Evolutionary conservation across 1,139 yeast species (phyloP).

Genomic region (Debaryomyces sp.): DNA sequence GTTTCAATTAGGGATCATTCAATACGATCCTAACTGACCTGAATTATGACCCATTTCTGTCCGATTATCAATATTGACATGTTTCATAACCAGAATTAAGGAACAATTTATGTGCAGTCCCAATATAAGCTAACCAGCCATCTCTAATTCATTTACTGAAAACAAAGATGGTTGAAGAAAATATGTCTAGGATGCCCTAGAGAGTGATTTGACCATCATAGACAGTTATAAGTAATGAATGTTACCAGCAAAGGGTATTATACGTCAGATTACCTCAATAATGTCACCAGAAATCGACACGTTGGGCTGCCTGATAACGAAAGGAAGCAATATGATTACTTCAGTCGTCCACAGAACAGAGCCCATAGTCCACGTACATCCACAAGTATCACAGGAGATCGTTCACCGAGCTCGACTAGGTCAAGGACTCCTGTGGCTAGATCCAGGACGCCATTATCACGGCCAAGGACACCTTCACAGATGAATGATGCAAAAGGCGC

Average conservation of each 20-base stretch:
- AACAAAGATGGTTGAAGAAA: not conserved
- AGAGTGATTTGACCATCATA: not conserved
- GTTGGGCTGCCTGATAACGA: not conserved
- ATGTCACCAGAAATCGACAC: constrained; percentile 3
- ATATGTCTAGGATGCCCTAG: not conserved
- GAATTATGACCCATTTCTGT: not conserved
- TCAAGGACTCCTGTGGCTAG: not conserved
- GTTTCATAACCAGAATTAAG: not conserved
- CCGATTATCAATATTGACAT: not conserved
- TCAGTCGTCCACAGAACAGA: not conserved
- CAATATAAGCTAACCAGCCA: constrained; percentile 8
- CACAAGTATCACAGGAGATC: not conserved
- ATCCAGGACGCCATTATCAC: not conserved
- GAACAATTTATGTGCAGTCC: constrained; percentile 1
- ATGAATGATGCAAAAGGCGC: not conserved
- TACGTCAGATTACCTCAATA: constrained; percentile 28
- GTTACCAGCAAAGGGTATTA: constrained; percentile 34
- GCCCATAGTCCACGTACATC: constrained; percentile 2
- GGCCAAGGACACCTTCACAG: not conserved
- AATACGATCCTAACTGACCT: not conserved
- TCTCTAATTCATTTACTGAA: constrained; percentile 1
- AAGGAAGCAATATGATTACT: not conserved
- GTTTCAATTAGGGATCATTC: not conserved
- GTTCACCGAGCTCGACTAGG: not conserved
- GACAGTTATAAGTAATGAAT: constrained; percentile 21